Evolutionary conservation across 1,284 basidiomycete genomes (phyloP).

Genomic region (Thecaphora frezii): DNA sequence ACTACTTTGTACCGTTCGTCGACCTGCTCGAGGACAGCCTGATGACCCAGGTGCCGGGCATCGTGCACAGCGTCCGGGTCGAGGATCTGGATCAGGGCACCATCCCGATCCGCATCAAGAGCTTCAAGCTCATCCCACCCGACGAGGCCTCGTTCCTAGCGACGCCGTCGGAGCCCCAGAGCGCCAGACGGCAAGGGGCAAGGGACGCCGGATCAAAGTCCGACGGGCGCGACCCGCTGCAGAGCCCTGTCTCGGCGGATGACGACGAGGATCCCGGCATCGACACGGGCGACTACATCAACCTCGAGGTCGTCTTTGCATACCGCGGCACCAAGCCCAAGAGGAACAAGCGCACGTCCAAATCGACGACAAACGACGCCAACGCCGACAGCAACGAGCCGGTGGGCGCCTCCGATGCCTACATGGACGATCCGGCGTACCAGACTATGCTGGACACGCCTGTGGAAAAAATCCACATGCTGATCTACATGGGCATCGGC

Average conservation of each 20-base stretch:
- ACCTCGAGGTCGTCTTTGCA: conserved; percentile 47
- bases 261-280: conserved; percentile 2
- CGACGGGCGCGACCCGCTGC: neutral
- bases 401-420: conserved; percentile 11
- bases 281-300: conserved; percentile 48
- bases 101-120: conserved; percentile 41
- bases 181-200: no score
- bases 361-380: conserved; percentile 5
- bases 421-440: conserved; percentile 8
- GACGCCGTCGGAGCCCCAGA: conserved; percentile 17
- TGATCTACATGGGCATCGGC: conserved; percentile 48
- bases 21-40: conserved; percentile 54
- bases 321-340: conserved; percentile 31
- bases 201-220: conserved; percentile 3
- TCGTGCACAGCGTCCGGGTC: conserved; percentile 49
- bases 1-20: conserved; percentile 52
- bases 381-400: conserved; percentile 2
- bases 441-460: conserved; percentile 19
- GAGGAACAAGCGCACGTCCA: conserved; percentile 21
- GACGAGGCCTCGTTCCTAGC: conserved; percentile 27
- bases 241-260: neutral
- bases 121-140: conserved; percentile 38
- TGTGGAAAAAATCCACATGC: conserved; percentile 40
- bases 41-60: conserved; percentile 52
- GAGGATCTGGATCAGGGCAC: conserved; percentile 53